Base-by-base conservation (phyloP, 2,329 filamentous ascomycete genomes). In the Sporothrix curviconia region DNA sequence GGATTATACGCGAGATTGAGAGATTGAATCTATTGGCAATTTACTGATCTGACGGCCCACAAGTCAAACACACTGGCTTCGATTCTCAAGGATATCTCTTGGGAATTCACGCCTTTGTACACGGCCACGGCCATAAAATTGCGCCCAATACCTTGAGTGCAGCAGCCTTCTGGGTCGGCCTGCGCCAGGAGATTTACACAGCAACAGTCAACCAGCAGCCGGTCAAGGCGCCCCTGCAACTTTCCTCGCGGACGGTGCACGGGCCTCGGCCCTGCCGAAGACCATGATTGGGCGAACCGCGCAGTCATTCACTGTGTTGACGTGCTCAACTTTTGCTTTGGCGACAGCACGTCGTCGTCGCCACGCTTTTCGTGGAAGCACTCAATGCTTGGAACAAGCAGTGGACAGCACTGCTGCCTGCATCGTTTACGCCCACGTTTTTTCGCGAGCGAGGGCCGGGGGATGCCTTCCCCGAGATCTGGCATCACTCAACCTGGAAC, bases 281-380 rank as follows among this genome's bases (percentile, higher is more conserved):
- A 84, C 60, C 77, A 76, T 59, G 73, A 73, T 0, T 84, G 81
- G 81, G 78, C 82, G 2, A 84, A 85, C 65, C 75, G 82, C 15
- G 79, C 83, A 15, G 76, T 86, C 0, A 76, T 83, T 3, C 79
- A 83, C 63, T 82, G 82, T 55, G 82, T 82, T n/a, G 81, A 85
- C 60, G 80, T 85, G 1, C 69, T 86, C 15, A 81, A 84, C 60
- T 84, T 78, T 63, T 86, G 83, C 65, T 86, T 85, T 62, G 75
- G 76, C 2, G 70, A 74, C 15, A 66, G 63, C 15, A n/a, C 22
- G 61, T 66, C 64, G 61, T 70, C 58, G 60, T 68, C 53, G 43
- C 60, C 65, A 36, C 49, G 49, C 24, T 51, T 51, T 22, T 51
- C 49, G 3, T 82, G 80, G 71, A 66, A 7, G 70, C 73, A 24